phyloP scores from a whole-genome alignment of 164 flowering plant species.

The Vitis cinerea region DNA sequence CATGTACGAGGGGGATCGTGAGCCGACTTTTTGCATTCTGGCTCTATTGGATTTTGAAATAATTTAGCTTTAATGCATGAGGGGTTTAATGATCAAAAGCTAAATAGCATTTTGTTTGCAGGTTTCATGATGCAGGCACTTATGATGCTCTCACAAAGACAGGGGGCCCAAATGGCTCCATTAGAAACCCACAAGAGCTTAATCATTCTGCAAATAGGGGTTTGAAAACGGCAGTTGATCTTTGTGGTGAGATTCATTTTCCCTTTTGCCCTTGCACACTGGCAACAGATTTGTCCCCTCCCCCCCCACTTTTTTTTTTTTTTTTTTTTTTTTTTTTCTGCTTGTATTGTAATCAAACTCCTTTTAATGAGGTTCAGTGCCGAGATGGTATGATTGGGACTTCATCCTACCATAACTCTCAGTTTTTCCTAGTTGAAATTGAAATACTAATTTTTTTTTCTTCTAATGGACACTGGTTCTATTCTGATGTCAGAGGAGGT shows the following conservation, averaged over 20 bases:
- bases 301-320: not conserved
- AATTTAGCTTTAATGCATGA: not conserved
- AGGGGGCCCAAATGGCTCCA: conserved; percentile 91
- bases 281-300: not conserved
- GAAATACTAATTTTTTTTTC: not conserved
- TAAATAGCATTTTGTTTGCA: conserved; percentile 16
- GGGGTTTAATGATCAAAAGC: not conserved
- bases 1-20: no score
- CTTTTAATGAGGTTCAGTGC: not conserved
- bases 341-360: not conserved
- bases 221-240: conserved; percentile 61
- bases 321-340: no score
- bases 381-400: not conserved
- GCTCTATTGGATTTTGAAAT: no score
- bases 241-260: conserved; percentile 48
- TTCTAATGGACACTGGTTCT: not conserved
- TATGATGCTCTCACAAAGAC: conserved; percentile 73
- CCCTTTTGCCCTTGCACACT: no score
- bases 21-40: no score
- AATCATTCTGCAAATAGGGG: conserved; percentile 65
- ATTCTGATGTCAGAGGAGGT: conserved; percentile 42
- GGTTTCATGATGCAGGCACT: conserved; percentile 97
- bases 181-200: conserved; percentile 59
- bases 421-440: not conserved
- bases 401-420: not conserved